phyloP scores from a whole-genome alignment of 345 rosid genomes.

The Diplotaxis tenuifolia region DNA sequence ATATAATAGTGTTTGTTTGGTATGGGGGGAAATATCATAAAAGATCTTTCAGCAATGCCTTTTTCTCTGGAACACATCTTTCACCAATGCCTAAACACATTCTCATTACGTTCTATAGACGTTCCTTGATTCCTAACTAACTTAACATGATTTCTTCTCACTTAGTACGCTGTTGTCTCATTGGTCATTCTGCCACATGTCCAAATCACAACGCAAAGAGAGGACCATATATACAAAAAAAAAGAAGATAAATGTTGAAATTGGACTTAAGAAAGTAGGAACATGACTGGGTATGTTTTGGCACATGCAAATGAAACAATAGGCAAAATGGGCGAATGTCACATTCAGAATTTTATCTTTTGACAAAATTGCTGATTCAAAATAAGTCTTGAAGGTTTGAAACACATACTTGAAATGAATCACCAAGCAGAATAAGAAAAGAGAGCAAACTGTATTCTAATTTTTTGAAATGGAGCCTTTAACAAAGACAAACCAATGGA shows the following conservation, averaged over 20 bases:
- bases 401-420: constrained; percentile 10
- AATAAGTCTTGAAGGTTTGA: background rate
- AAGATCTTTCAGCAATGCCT: too few relatives aligned
- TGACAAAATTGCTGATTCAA: background rate
- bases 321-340: constrained; percentile 18
- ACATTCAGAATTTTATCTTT: constrained; percentile 18
- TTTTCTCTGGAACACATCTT: background rate
- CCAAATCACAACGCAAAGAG: background rate
- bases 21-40: too few relatives aligned
- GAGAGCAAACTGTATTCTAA: background rate
- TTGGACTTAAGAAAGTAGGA: constrained; percentile 18
- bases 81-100: background rate
- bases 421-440: background rate
- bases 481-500: background rate
- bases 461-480: background rate
- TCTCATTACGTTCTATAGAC: background rate
- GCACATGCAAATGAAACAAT: constrained; percentile 8
- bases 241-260: background rate
- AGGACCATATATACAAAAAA: background rate
- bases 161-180: background rate
- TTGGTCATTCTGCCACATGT: background rate
- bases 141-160: background rate
- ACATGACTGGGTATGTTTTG: constrained; percentile 25
- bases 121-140: constrained; percentile 13
- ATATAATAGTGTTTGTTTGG: too few relatives aligned